Evolutionary conservation across 73 alveolate genomes (phyloP), one percentile per base, ranked within the genome.

Genomic region (Paramecium sonneborni): DNA sequence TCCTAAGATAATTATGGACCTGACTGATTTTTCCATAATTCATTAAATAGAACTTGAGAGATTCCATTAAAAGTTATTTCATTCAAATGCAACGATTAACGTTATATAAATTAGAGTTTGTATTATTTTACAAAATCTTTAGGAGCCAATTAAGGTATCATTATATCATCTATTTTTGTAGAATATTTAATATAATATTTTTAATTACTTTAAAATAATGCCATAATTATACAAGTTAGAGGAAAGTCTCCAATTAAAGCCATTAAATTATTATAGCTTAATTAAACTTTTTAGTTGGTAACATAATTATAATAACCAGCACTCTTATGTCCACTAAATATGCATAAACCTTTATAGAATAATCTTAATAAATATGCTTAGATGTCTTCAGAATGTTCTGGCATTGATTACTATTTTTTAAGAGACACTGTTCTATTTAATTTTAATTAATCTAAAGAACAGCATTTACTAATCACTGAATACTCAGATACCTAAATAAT

Each of bases 381-480:
- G 14, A 79, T 79, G 34, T 79, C 90, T 24, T 79, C 90, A 43
- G 90, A 79, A 79, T 79, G 90, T 24, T 79, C 90, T 7, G 90
- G 72, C 44, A 44, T 39, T 9, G 90, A 79, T 79, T 39, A 79
- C 41, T 79, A 37, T 46, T 79, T 79, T 37, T 79, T 79, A 3
- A 79, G 43, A 6, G 90, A 79, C 3, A 79, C 26, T 10, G 90
- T 79, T 79, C 90, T 79, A 46, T 39, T 79, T 37, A 79, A 79
- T 43, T 39, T 39, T 24, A 79, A 44, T 21, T 38, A 12, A 37
- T 79, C 90, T 15, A 72, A 21, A 11, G 86, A 72, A 35, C 86
- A 32, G 12, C 55, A 35, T 35, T 72, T 72, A 72, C 35, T 72
- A 41, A 72, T 72, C 18, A 72, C 57, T 28, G 86, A 72, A 34